A percentile compares a stretch with the other conserved stretches of the same genome.
Conservation (phyloP, 495 filamentous ascomycete species). For the Penicillium coprophilum region DNA sequence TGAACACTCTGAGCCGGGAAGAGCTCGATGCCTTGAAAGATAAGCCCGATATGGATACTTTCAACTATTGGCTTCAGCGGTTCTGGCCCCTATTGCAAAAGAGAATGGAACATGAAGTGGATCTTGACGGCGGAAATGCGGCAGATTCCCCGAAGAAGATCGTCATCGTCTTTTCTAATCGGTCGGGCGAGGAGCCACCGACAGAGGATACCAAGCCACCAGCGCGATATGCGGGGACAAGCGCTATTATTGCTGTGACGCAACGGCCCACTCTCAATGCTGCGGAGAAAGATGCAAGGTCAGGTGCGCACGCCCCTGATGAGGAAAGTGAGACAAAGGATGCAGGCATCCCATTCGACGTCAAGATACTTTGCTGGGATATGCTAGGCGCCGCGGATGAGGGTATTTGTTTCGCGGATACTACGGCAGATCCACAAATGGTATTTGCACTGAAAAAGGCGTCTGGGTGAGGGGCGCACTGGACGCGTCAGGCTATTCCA, state of each 20-base stretch:
- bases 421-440: constrained; percentile 41
- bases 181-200: constrained; percentile 69
- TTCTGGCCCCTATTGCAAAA: constrained; percentile 68
- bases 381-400: constrained; percentile 47
- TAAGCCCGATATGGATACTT: constrained; percentile 74
- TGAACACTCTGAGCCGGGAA: constrained; percentile 55
- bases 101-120: constrained; percentile 41
- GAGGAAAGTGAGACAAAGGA: constrained; percentile 20
- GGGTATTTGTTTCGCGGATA: constrained; percentile 52
- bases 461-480: constrained; percentile 1
- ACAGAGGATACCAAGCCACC: constrained; percentile 35
- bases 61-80: constrained; percentile 88
- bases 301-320: constrained; percentile 13
- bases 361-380: constrained; percentile 48
- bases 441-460: constrained; percentile 38
- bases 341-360: constrained; percentile 29
- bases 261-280: constrained; percentile 24
- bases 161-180: constrained; percentile 81
- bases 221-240: constrained; percentile 77
- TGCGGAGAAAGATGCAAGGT: constrained; percentile 30
- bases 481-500: constrained; percentile 12
- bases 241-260: constrained; percentile 72
- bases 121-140: constrained; percentile 23
- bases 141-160: constrained; percentile 49
- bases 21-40: constrained; percentile 45